Evolutionary conservation across 805 yeast genomes (phyloP).

Genomic region (Priceomyces melissophilus): DNA sequence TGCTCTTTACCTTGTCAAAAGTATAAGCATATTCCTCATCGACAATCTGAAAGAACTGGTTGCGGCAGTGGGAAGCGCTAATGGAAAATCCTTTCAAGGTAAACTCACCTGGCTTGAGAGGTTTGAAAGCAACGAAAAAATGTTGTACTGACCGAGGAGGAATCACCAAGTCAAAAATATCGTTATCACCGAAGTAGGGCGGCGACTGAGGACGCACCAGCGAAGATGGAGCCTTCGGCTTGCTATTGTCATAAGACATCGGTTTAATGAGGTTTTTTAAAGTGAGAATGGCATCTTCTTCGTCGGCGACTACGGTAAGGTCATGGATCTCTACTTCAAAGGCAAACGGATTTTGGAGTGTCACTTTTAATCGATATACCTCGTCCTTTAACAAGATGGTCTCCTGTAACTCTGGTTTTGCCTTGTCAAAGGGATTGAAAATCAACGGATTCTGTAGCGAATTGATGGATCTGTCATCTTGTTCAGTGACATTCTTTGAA

Average conservation of each 20-base stretch:
- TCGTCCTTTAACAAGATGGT: slow-evolving; percentile 43
- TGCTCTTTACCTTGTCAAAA: slow-evolving; percentile 9
- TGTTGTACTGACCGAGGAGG: slow-evolving; percentile 28
- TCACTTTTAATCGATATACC: slow-evolving; percentile 51
- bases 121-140: slow-evolving; percentile 45
- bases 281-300: slow-evolving; percentile 27
- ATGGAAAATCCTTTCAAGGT: slow-evolving; percentile 50
- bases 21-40: slow-evolving; percentile 21
- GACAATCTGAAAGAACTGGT: slow-evolving; percentile 43
- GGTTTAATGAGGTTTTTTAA: slow-evolving; percentile 12
- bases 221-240: background rate
- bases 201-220: background rate
- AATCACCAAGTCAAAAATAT: slow-evolving; percentile 13
- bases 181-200: background rate
- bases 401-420: slow-evolving; percentile 47
- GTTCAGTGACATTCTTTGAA: slow-evolving; percentile 12
- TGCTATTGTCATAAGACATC: slow-evolving; percentile 10
- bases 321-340: slow-evolving; percentile 64
- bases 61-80: slow-evolving; percentile 47
- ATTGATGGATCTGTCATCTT: background rate
- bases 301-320: slow-evolving; percentile 37
- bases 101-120: slow-evolving; percentile 47
- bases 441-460: slow-evolving; percentile 16
- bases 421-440: slow-evolving; percentile 51
- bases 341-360: slow-evolving; percentile 74